Percentiles rank a stretch among this genome's conserved stretches.
Conservation (phyloP, 2,329 filamentous ascomycete species). For the Achaetomium macrosporum region DNA sequence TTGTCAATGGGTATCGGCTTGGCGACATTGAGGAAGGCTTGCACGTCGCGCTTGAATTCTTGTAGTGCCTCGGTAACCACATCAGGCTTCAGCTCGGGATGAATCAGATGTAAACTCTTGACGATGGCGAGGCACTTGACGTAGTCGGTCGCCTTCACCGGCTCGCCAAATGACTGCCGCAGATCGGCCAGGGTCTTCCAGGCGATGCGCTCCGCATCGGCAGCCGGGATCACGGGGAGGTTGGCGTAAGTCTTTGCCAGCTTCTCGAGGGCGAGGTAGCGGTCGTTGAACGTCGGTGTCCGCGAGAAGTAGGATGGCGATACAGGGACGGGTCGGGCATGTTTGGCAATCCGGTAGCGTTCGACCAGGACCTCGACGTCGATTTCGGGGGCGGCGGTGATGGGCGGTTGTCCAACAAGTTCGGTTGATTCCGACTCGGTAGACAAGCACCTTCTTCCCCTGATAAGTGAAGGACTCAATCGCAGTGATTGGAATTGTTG, state of each 20-base stretch:
- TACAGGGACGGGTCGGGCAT: conserved; percentile 70
- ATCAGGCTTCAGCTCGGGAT: conserved; percentile 66
- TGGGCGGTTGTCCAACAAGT: not conserved
- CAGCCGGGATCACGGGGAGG: conserved; percentile 62
- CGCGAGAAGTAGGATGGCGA: conserved; percentile 95
- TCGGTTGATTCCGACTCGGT: conserved; percentile 12
- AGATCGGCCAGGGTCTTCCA: conserved; percentile 80
- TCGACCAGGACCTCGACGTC: conserved; percentile 27
- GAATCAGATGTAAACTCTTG: conserved; percentile 77
- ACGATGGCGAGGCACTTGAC: conserved; percentile 68
- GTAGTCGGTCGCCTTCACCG: conserved; percentile 71
- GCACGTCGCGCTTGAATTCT: conserved; percentile 68
- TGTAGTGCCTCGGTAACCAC: conserved; percentile 61
- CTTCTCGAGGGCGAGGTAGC: conserved; percentile 65
- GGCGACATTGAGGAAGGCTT: conserved; percentile 60
- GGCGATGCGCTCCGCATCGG: conserved; percentile 64
- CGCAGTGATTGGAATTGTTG: conserved; percentile 22
- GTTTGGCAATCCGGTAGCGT: conserved; percentile 28
- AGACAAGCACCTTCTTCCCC: conserved; percentile 16
- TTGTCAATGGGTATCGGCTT: conserved; percentile 65
- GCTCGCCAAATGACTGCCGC: conserved; percentile 63
- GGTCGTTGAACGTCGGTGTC: conserved; percentile 79
- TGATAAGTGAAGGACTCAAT: conserved; percentile 4
- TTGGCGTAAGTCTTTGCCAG: conserved; percentile 66
- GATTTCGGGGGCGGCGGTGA: conserved; percentile 18